phyloP scores from a whole-genome alignment of 768 basidiomycete genomes.

The Calocybe indica region DNA sequence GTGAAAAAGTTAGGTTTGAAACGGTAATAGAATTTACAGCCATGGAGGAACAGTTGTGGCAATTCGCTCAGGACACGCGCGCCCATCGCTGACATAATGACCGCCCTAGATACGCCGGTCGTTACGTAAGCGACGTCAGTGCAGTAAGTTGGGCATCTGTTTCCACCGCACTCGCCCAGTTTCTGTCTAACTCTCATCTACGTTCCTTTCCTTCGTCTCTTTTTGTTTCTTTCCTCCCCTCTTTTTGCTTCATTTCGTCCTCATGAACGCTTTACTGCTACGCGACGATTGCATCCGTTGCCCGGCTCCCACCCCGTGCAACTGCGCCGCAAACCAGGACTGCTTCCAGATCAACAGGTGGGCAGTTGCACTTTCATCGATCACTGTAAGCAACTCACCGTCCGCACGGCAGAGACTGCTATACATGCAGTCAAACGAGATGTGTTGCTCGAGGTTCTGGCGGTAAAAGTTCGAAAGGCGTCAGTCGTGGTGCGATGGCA shows the following conservation, averaged over 20 bases:
- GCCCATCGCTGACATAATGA: too few relatives aligned
- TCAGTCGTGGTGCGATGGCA: constrained; percentile 67
- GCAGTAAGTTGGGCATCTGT: too few relatives aligned
- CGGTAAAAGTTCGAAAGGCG: constrained; percentile 27
- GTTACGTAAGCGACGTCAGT: too few relatives aligned
- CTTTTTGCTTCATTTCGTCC: constrained; percentile 17
- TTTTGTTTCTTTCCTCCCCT: constrained; percentile 19
- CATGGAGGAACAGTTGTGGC: too few relatives aligned
- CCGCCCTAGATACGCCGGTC: too few relatives aligned
- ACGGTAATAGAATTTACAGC: constrained; percentile 35
- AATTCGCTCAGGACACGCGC: too few relatives aligned
- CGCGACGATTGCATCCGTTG: constrained; percentile 44
- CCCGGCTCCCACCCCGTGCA: constrained; percentile 44
- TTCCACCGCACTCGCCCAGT: too few relatives aligned
- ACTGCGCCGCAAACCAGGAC: constrained; percentile 46
- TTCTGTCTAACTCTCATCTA: not conserved
- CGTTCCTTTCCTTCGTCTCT: constrained; percentile 11
- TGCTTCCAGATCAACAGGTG: constrained; percentile 62
- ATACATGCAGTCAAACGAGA: constrained; percentile 42
- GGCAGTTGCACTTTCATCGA: constrained; percentile 12
- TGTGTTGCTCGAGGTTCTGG: constrained; percentile 35
- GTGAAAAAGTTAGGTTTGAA: constrained; percentile 51
- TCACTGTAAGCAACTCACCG: constrained; percentile 4
- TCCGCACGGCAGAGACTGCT: constrained; percentile 44
- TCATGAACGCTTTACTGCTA: constrained; percentile 33